Evolutionary conservation across 352 stramenopile species (phyloP).

Genomic region (Phytophthora colocasiae): DNA sequence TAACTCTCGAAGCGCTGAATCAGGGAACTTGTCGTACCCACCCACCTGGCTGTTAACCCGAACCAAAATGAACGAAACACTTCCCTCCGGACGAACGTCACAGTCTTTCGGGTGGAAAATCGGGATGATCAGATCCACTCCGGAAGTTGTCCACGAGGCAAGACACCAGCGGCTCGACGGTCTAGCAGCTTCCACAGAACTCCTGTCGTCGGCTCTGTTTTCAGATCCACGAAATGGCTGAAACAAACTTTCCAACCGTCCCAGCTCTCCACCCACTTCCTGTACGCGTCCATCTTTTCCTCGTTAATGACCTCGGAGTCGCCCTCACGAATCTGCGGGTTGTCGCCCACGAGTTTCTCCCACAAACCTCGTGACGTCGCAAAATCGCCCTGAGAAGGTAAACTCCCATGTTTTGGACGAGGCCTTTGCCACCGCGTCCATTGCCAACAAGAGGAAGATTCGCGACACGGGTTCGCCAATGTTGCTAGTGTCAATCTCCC

Average conservation of each 20-base stretch:
- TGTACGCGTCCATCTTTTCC: neutral
- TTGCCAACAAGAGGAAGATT: constrained; percentile 4
- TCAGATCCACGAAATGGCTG: neutral
- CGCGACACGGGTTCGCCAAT: neutral
- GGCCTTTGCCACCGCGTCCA: neutral
- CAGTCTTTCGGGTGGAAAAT: neutral
- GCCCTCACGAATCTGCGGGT: too few species aligned
- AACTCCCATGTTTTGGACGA: neutral
- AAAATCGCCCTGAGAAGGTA: too few species aligned
- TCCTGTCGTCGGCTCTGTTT: neutral
- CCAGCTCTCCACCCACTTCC: neutral
- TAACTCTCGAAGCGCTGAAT: too few species aligned
- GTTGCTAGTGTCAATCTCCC: neutral
- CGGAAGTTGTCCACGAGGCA: neutral
- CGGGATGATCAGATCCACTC: neutral
- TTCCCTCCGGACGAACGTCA: too few species aligned
- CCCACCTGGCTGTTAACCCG: neutral
- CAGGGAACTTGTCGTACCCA: neutral
- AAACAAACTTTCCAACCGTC: neutral
- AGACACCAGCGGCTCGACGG: neutral
- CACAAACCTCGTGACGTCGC: too few species aligned
- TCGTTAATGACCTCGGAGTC: too few species aligned
- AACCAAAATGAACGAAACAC: constrained; percentile 9
- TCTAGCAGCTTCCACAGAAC: constrained; percentile 9
- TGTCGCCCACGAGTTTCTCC: too few species aligned